A percentile compares a stretch with the other conserved stretches of the same genome.
Evolutionary conservation across 768 basidiomycete species (phyloP).

Genomic region (Polyporus arcularius): DNA sequence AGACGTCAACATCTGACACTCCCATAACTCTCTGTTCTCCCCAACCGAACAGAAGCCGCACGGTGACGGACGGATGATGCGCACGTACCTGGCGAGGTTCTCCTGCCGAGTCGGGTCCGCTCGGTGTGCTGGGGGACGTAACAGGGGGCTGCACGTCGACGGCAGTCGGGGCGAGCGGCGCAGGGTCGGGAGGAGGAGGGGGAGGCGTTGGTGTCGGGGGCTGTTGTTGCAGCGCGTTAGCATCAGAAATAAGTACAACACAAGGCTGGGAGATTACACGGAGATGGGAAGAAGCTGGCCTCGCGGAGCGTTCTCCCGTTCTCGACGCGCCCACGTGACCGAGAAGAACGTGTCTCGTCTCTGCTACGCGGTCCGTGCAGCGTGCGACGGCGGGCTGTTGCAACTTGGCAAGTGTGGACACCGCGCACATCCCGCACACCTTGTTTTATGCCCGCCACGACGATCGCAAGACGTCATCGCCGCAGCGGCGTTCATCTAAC

Average conservation of each 20-base stretch:
- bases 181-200: neutral
- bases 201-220: constrained; percentile 2
- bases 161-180: neutral
- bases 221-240: constrained; percentile 12
- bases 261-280: constrained; percentile 11
- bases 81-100: neutral
- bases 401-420: too few species aligned
- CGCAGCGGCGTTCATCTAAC: neutral
- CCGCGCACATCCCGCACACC: neutral
- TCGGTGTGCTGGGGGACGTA: neutral
- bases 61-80: neutral
- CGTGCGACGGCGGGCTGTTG: neutral
- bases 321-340: constrained; percentile 23
- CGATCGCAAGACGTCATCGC: constrained; percentile 15
- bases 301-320: constrained; percentile 12
- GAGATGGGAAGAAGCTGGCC: constrained; percentile 15
- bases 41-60: neutral
- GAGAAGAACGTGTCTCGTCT: constrained; percentile 4
- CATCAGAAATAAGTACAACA: constrained; percentile 11
- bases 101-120: neutral
- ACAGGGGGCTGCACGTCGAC: neutral
- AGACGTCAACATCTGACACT: neutral
- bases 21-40: neutral
- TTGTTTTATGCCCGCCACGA: constrained; percentile 4
- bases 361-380: neutral